Base-by-base conservation (phyloP, 768 basidiomycete species). In the Boletus pseudo-olivaceus region DNA sequence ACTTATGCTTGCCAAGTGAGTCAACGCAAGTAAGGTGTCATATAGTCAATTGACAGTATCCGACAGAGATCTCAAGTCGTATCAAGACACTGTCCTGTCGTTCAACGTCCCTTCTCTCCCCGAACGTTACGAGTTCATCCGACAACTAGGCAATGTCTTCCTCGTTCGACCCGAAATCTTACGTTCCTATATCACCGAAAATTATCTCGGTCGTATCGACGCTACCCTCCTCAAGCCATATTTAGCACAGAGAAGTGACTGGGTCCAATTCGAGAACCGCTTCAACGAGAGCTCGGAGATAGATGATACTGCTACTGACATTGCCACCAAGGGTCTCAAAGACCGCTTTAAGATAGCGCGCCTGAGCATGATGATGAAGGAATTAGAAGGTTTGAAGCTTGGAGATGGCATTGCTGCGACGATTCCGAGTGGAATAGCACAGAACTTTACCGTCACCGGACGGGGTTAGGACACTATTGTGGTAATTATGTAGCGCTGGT, bases 41-140 rank as follows among this genome's bases (percentile, higher is more conserved):
- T 51, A 27, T 7, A 38, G n/a, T 46, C 29, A 34, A 26, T 20
- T 23, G 23, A 59, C 40, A 4, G 47, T 45, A 5, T 33, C 49
- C 44, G 47, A 39, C 67, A 98, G 95, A 73, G 97, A 99, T 67
- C 82, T 99, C 62, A 97, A 95, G 60, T 85, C 89, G 20, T 99
- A 99, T 65, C 97, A 98, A 75, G 97, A 98, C 62, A 82, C 82
- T 2, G 83, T 97, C 60, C 75, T 79, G 57, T 83, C 81, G n/a
- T 98, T 96, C 73, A 78, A 80, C 30, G 85, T 97, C 40, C 83
- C 91, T 11, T 79, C 89, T 7, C 78, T 99, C 8, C 83, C 87
- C 59, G 95, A 98, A 68, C 93, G 96, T 23, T 99, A 96, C 74
- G 97, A 98, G 68, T 98, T 98, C 75, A 87, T 98, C 58, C 88